Percentiles rank a stretch among this genome's conserved stretches.
Conservation (phyloP, 176 grass and related monocot genomes). For the Avena atlantica region DNA sequence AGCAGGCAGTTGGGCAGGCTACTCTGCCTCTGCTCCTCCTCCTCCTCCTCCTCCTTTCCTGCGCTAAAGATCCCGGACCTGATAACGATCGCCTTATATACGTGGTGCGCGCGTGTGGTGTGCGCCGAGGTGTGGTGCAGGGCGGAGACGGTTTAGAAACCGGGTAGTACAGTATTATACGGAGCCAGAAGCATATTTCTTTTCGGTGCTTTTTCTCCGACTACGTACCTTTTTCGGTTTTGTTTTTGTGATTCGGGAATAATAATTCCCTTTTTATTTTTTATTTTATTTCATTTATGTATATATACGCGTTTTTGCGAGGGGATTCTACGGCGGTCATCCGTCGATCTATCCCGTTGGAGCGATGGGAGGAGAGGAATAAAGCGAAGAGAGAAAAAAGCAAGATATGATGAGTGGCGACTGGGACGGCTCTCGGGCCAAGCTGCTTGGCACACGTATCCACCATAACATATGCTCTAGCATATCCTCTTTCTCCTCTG, state of each 20-base stretch:
- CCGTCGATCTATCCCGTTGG: background rate
- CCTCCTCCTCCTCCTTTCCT: too few relatives aligned
- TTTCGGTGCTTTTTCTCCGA: background rate
- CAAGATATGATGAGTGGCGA: background rate
- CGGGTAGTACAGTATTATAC: slow-evolving; percentile 18
- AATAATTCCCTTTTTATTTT: too few relatives aligned
- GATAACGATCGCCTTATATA: background rate
- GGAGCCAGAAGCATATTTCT: background rate
- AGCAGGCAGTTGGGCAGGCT: too few relatives aligned
- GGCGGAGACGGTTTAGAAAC: background rate
- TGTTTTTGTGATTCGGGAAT: too few relatives aligned
- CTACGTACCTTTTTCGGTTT: background rate
- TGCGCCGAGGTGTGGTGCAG: slow-evolving; percentile 5
- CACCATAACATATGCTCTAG: background rate
- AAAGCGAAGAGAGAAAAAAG: slow-evolving; percentile 20
- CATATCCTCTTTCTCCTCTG: slow-evolving; percentile 1
- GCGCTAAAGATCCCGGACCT: background rate
- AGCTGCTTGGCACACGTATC: slow-evolving; percentile 51
- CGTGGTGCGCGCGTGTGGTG: background rate
- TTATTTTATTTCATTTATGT: too few relatives aligned
- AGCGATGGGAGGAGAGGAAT: slow-evolving; percentile 51
- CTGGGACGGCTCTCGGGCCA: background rate
- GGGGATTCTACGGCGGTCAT: slow-evolving; percentile 33
- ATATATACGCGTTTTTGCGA: too few relatives aligned
- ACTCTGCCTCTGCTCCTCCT: too few relatives aligned